Conservation (phyloP, 495 filamentous ascomycete species). For the Durotheca rogersii region DNA sequence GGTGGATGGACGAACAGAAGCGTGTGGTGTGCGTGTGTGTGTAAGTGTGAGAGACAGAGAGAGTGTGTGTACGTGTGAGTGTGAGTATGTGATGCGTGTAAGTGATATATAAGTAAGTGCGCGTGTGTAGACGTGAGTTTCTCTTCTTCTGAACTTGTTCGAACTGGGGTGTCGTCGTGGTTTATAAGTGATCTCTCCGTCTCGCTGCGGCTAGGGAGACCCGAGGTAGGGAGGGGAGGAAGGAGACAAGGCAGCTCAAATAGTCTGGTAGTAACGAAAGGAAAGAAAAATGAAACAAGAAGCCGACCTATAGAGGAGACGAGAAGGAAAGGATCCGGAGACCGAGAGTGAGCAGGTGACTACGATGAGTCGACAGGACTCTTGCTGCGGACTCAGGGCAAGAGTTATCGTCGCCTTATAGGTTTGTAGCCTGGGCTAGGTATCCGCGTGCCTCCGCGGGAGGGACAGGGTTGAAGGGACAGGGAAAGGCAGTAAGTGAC, state of each 20-base stretch:
- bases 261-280: no score
- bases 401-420: conserved; percentile 44
- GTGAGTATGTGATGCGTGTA: conserved; percentile 8
- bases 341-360: conserved; percentile 36
- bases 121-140: no score
- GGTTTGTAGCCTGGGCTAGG: conserved; percentile 35
- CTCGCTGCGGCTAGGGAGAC: conserved; percentile 4
- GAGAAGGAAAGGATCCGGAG: conserved; percentile 33
- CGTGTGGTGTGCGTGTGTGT: conserved; percentile 1
- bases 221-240: conserved; percentile 22
- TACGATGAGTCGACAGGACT: conserved; percentile 38
- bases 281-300: conserved; percentile 33
- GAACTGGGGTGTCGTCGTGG: no score
- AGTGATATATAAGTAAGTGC: no score
- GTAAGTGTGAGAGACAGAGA: background rate
- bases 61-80: conserved; percentile 4
- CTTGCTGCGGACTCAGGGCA: conserved; percentile 27
- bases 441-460: conserved; percentile 20
- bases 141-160: conserved; percentile 8
- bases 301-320: conserved; percentile 26
- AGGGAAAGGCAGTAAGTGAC: conserved; percentile 35
- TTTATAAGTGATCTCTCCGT: conserved; percentile 22
- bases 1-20: no score
- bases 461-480: conserved; percentile 29
- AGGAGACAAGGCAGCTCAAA: conserved; percentile 14